A percentile compares a stretch with the other conserved stretches of the same genome.
These are phyloP conservation scores for Phylloporus sp. DNA, from an alignment of 768 basidiomycete genomes.

Conservation along the genomic window DNA sequence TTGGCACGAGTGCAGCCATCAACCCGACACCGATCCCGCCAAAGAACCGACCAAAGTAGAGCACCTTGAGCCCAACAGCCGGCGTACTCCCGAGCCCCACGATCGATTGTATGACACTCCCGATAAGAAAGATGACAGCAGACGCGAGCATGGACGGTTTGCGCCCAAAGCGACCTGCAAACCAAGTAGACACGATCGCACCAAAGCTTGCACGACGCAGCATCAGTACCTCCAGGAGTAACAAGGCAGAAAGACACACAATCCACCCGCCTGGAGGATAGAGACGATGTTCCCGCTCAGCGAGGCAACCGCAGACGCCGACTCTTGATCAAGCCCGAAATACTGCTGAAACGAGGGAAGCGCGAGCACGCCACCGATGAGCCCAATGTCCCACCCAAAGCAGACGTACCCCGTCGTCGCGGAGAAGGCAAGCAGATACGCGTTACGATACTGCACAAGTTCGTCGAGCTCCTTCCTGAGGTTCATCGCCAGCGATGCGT, in stretches of 20 bases:
- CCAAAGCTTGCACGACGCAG: constrained; percentile 22
- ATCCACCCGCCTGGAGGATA: constrained; percentile 34
- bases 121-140: constrained; percentile 32
- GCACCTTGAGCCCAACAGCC: constrained; percentile 23
- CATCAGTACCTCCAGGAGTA: background rate
- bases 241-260: constrained; percentile 22
- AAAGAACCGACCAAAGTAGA: constrained; percentile 41
- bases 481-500: constrained; percentile 10
- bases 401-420: constrained; percentile 34
- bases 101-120: constrained; percentile 32
- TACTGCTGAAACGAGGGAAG: constrained; percentile 36
- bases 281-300: constrained; percentile 38
- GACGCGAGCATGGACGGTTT: constrained; percentile 32
- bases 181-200: constrained; percentile 26
- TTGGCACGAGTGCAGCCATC: constrained; percentile 34
- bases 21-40: constrained; percentile 46
- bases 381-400: constrained; percentile 37
- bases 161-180: constrained; percentile 33
- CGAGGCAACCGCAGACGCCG: constrained; percentile 21
- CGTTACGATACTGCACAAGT: constrained; percentile 31
- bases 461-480: constrained; percentile 20
- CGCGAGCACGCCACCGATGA: constrained; percentile 35
- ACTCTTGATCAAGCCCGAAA: constrained; percentile 30
- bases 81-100: constrained; percentile 31
- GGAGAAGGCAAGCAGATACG: constrained; percentile 33